Base-by-base conservation (phyloP, 768 basidiomycete genomes). In the Lactarius tabidus region DNA sequence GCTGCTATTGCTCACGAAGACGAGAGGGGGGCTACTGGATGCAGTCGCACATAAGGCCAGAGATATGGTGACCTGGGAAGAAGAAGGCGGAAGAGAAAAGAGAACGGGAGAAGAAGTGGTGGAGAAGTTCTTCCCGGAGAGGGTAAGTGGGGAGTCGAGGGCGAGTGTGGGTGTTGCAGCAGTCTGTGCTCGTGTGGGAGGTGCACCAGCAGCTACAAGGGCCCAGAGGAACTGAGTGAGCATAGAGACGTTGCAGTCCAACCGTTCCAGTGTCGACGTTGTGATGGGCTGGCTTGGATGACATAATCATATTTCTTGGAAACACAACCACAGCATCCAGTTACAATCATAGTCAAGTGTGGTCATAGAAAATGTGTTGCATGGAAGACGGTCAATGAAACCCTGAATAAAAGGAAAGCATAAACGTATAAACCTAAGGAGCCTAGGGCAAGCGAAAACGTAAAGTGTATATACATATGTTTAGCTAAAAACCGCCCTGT, bases 1-100 rank as follows among this genome's bases (percentile, higher is more conserved):
- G 62, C 75, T 77, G 62, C 75, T 77, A 68, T 87, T 90, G 0
- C 83, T 82, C 4, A 91, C 70, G 66, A 88, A 84, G 69, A 91
- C 86, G 18, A 81, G 79, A 8, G 85, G 82, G 0, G 77, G 64
- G 23, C 56, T 66, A 29, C 68, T 69, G 14, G 70, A 65, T 15
- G 57, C 38, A 12, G 35, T 51, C 1, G 72, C 69, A 59, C 78
- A 78, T 10, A 78, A 60, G 20, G 77, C 77, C 14, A 78, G 64
- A 10, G 77, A 76, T 17, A 79, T 59, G 8, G 71, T 72, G 31
- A 77, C 41, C 17, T 51, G 29, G 6, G 68, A 62, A n/a, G 72
- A 62, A 5, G 64, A 36, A 0, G 69, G 31, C 0, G 76, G 77
- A 3, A 78, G 64, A 1, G 69, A 51, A 63, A 74, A 74, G 8